Percentiles rank a stretch among this genome's conserved stretches.
phyloP scores from a whole-genome alignment of 306 rosid genomes.

The Trifolium dubium region DNA sequence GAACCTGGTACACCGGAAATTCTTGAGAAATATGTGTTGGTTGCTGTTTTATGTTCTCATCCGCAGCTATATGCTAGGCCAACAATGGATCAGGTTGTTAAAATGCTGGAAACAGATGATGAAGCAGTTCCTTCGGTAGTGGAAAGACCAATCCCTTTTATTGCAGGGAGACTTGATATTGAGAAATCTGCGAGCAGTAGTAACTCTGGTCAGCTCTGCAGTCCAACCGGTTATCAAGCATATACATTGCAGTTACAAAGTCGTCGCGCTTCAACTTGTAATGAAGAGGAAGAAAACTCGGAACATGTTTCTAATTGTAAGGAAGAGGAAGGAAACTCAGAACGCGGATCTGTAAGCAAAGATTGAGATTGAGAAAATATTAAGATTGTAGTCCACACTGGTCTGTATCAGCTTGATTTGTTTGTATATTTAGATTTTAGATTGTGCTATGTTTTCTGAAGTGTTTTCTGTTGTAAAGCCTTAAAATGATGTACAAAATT shows the following conservation, averaged over 20 bases:
- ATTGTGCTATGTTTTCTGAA: conserved; percentile 36
- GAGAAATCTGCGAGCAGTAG: conserved; percentile 67
- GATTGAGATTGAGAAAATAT: conserved; percentile 36
- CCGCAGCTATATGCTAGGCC: conserved; percentile 96
- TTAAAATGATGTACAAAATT: conserved; percentile 43
- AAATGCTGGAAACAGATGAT: conserved; percentile 92
- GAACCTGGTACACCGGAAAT: conserved; percentile 65
- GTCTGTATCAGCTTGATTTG: conserved; percentile 40
- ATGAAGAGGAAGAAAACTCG: conserved; percentile 49
- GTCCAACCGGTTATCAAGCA: conserved; percentile 66
- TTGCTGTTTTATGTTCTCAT: conserved; percentile 90
- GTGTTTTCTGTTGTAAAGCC: conserved; percentile 50
- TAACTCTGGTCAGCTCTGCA: conserved; percentile 61
- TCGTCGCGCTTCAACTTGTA: conserved; percentile 37
- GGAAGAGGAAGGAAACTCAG: conserved; percentile 41
- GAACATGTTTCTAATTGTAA: conserved; percentile 36
- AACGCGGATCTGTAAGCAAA: conserved; percentile 33
- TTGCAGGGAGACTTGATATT: conserved; percentile 71
- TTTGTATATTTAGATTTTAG: conserved; percentile 43
- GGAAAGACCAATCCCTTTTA: conserved; percentile 79
- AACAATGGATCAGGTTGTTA: conserved; percentile 95
- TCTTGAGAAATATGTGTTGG: conserved; percentile 80
- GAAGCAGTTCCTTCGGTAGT: conserved; percentile 73
- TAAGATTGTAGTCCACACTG: conserved; percentile 40
- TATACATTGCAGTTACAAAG: conserved; percentile 51